phyloP scores from a whole-genome alignment of 2,329 filamentous ascomycete species.

The Fonsecaea erecta region DNA sequence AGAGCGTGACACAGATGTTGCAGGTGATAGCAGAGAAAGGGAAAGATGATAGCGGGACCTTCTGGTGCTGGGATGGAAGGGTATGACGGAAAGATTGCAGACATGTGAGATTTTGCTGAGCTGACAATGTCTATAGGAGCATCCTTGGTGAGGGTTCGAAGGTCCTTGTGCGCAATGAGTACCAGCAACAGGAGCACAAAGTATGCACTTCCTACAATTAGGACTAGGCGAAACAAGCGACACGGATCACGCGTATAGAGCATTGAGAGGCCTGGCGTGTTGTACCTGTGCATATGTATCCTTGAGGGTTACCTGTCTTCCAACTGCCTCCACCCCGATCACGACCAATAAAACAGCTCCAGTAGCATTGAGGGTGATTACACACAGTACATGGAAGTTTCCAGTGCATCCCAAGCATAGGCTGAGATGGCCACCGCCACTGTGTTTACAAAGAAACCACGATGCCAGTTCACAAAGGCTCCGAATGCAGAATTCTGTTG shows the following conservation, averaged over 20 bases:
- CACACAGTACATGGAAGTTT: not conserved
- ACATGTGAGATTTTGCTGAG: not conserved
- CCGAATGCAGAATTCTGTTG: not conserved
- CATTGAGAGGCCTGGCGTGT: not conserved
- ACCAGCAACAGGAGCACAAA: not conserved
- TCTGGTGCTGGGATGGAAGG: conserved; percentile 62
- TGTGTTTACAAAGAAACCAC: not conserved
- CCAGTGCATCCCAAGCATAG: not conserved
- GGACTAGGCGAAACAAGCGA: too few species aligned
- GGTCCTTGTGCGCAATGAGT: not conserved
- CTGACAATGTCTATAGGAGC: conserved; percentile 24
- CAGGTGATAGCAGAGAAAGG: conserved; percentile 56
- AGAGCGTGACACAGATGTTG: conserved; percentile 58
- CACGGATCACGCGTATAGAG: not conserved
- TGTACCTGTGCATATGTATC: not conserved
- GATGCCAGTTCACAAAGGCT: not conserved
- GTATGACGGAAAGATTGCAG: conserved; percentile 39
- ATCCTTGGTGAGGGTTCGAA: conserved; percentile 29
- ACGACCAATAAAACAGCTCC: not conserved
- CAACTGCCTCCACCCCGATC: not conserved
- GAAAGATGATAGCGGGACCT: conserved; percentile 57
- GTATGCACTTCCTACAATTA: not conserved
- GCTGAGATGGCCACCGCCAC: conserved; percentile 2
- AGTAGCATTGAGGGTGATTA: not conserved
- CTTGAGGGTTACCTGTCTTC: not conserved